Evolutionary conservation across 139 green algal genomes (phyloP), one percentile per base, ranked within the genome.

Genomic region (Edaphochlamys debaryana): DNA sequence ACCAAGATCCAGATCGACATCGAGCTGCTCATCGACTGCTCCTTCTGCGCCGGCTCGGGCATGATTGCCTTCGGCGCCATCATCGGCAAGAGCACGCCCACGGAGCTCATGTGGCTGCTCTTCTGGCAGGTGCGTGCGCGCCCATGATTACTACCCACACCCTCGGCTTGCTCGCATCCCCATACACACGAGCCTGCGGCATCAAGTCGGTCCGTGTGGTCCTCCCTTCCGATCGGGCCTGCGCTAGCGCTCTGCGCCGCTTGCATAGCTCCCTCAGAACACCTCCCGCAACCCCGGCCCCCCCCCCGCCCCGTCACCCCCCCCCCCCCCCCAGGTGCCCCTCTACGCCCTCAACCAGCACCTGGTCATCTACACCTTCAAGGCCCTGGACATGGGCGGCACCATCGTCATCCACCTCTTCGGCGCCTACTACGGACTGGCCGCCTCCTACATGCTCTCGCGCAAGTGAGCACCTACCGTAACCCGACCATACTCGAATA

Each of bases 31-130:
- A 92, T 95, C 27, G 87, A 94, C 69, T 69, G 74, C 20, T 75
- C 80, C 20, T 95, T 95, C 63, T 87, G 79, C 20, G 89, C 89
- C 45, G 89, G 58, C 52, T 86, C 87, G 1, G 88, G 74, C 38
- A 94, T 95, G 91, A 93, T 95, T 78, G 85, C 84, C 19, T 94
- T 94, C 79, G 92, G 92, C 0, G 91, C 91, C 20, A 84, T 94
- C n/a, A 83, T 95, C 2, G 92, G 92, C 30, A 94, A 94, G 73
- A 67, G 87, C 30, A 89, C 82, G 8, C 92, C 92, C 3, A 87
- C 89, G 3, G 91, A 95, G 77, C 67, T 94, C 5, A 67, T 86
- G 7, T 91, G 69, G 71, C 79, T 95, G n/a, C 67, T 94, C 37
- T 20, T 90, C 2, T 56, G 85, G 22, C 64, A 91, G 87, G 90